Percentiles rank a stretch among this genome's conserved stretches.
Conservation (phyloP, 208 protist species). For the Acanthamoeba triangularis region DNA sequence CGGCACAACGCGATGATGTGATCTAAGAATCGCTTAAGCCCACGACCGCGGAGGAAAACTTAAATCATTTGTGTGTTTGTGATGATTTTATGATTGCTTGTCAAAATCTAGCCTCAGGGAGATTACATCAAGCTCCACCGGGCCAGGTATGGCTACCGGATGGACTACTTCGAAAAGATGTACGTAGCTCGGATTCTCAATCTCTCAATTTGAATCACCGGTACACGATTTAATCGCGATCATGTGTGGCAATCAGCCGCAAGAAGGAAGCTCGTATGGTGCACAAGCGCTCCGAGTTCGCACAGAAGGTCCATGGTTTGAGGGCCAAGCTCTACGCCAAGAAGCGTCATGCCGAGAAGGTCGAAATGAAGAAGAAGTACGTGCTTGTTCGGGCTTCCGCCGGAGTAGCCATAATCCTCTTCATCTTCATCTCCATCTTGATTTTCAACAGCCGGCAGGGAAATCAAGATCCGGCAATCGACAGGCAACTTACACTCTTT, state of each 20-base stretch:
- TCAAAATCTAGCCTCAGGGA: constrained; percentile 96
- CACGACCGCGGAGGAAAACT: neutral
- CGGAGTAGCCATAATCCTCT: neutral
- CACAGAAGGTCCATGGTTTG: constrained; percentile 98
- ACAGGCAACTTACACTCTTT: neutral
- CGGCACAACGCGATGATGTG: neutral
- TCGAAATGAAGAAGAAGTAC: constrained; percentile 99
- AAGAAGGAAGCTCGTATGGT: constrained; percentile 98
- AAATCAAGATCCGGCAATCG: no score
- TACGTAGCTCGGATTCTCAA: neutral
- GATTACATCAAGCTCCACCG: constrained; percentile 99
- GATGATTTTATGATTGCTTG: neutral
- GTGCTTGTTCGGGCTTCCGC: no score
- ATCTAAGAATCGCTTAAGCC: neutral
- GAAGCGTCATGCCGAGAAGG: constrained; percentile 99
- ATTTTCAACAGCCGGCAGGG: no score
- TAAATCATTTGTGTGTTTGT: neutral
- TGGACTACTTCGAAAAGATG: constrained; percentile 98
- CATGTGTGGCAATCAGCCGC: constrained; percentile 90
- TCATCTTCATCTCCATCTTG: neutral
- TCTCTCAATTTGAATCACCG: neutral
- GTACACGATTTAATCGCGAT: neutral
- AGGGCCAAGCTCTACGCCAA: constrained; percentile 99
- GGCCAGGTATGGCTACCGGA: constrained; percentile 98
- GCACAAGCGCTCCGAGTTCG: constrained; percentile 96